A percentile compares a stretch with the other conserved stretches of the same genome.
Conservation (phyloP, 306 rosid species). For the Vigna unguiculata region DNA sequence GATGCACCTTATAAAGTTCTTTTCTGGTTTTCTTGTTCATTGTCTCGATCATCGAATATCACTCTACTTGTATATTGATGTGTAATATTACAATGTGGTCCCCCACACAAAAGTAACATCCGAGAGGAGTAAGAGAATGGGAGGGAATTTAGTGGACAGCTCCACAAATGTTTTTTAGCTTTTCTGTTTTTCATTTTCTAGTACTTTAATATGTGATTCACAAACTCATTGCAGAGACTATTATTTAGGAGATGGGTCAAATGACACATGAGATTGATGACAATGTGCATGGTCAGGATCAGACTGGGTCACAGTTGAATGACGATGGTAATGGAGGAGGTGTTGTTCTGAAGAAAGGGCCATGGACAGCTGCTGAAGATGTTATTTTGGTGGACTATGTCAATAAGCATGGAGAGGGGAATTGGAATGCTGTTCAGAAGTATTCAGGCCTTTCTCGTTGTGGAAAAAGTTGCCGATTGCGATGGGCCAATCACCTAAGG, state of each 20-base stretch:
- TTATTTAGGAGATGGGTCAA: conserved; percentile 62
- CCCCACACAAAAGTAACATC: not conserved
- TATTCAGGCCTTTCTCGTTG: conserved; percentile 78
- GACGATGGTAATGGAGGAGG: conserved; percentile 64
- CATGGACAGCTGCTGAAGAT: conserved; percentile 49
- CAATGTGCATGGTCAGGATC: conserved; percentile 54
- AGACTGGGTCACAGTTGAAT: conserved; percentile 47
- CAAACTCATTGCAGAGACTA: conserved; percentile 46
- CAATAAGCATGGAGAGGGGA: conserved; percentile 49
- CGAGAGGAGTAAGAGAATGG: not conserved
- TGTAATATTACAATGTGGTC: not conserved
- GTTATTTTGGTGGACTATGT: conserved; percentile 41
- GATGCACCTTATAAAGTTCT: conserved; percentile 18
- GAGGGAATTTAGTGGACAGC: not conserved
- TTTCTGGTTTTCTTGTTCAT: conserved; percentile 24
- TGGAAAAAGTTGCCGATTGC: conserved; percentile 89
- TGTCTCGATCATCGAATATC: conserved; percentile 36
- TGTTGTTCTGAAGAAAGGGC: conserved; percentile 42
- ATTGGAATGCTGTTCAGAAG: conserved; percentile 50
- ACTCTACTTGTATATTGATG: conserved; percentile 37
- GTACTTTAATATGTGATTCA: conserved; percentile 32
- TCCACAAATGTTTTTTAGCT: conserved; percentile 15
- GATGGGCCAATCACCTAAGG: conserved; percentile 98
- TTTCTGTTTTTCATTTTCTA: conserved; percentile 5
- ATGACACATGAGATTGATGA: conserved; percentile 61